Conservation (phyloP, 495 filamentous ascomycete genomes). For the Neurospora hispaniola region DNA sequence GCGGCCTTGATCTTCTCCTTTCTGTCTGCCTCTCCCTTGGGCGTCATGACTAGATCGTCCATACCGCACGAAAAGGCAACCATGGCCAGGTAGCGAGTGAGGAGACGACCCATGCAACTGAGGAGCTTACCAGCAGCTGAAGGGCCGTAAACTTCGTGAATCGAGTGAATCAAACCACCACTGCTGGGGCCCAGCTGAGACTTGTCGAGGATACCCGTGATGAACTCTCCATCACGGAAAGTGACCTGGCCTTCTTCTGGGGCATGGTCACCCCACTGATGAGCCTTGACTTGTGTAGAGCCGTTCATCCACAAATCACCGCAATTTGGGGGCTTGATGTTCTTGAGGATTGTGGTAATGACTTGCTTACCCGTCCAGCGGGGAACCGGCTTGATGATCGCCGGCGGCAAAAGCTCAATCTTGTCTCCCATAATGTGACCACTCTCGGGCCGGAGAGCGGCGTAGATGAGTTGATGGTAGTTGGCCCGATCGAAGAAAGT, state of each 20-base stretch:
- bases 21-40: conserved; percentile 63
- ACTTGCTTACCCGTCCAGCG: conserved; percentile 99
- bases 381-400: conserved; percentile 67
- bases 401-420: conserved; percentile 69
- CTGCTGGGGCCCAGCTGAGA: conserved; percentile 80
- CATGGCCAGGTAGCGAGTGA: conserved; percentile 87
- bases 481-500: conserved; percentile 83
- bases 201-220: conserved; percentile 92
- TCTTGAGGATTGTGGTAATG: conserved; percentile 84
- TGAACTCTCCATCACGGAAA: conserved; percentile 76
- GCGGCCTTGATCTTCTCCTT: conserved; percentile 59
- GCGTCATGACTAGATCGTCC: conserved; percentile 84
- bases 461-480: conserved; percentile 88
- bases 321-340: conserved; percentile 66
- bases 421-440: conserved; percentile 60
- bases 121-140: conserved; percentile 73
- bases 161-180: conserved; percentile 80
- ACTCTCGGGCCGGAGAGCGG: conserved; percentile 78
- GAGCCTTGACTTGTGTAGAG: conserved; percentile 63
- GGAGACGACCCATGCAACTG: conserved; percentile 75
- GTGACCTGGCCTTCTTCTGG: conserved; percentile 65
- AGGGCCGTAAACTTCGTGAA: conserved; percentile 91
- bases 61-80: conserved; percentile 94
- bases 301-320: conserved; percentile 70
- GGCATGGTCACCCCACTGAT: conserved; percentile 52